phyloP scores from a whole-genome alignment of 1,284 basidiomycete species.

The Takashimella tepidaria region DNA sequence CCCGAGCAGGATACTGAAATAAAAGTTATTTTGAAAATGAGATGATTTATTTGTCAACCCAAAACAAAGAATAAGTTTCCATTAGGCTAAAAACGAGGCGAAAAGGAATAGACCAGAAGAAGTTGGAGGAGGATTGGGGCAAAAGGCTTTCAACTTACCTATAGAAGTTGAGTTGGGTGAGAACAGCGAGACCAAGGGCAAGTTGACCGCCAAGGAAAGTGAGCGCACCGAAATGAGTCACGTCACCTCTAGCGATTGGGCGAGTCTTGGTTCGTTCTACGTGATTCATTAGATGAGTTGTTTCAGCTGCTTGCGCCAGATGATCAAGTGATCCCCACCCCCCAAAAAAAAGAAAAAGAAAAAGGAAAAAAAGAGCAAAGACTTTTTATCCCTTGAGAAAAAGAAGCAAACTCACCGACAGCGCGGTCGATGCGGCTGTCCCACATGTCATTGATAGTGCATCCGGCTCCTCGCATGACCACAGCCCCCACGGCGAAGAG shows the following conservation, averaged over 20 bases:
- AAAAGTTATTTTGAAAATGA: neutral
- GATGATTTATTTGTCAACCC: neutral
- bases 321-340: no score
- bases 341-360: no score
- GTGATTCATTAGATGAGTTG: slow-evolving; percentile 44
- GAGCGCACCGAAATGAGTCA: slow-evolving; percentile 70
- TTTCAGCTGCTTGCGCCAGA: no score
- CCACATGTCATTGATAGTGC: slow-evolving; percentile 99
- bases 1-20: slow-evolving; percentile 79
- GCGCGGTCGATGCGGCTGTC: slow-evolving; percentile 84
- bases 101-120: neutral
- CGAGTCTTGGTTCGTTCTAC: slow-evolving; percentile 60
- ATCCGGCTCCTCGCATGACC: slow-evolving; percentile 96
- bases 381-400: neutral
- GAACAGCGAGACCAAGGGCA: slow-evolving; percentile 74
- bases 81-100: neutral
- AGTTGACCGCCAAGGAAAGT: slow-evolving; percentile 81
- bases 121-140: neutral
- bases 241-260: slow-evolving; percentile 74
- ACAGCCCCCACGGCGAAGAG: slow-evolving; percentile 87
- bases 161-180: slow-evolving; percentile 91
- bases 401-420: slow-evolving; percentile 62
- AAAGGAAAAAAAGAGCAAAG: neutral
- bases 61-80: neutral
- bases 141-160: slow-evolving; percentile 55